Base-by-base conservation (phyloP, 306 rosid species). In the Heteromeles arbutifolia region DNA sequence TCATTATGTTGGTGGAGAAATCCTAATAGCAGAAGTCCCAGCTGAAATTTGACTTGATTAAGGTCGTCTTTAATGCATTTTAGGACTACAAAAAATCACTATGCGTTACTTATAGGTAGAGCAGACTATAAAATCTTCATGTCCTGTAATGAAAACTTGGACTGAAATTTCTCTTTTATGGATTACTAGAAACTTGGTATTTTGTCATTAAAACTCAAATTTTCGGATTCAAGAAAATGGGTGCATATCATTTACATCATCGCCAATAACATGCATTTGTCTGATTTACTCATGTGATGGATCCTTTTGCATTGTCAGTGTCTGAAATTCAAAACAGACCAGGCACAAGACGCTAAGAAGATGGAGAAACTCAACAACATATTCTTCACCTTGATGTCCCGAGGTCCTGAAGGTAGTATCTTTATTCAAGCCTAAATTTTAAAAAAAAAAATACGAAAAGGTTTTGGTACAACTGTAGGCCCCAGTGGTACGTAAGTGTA, bases 261-360 rank as follows among this genome's bases (percentile, higher is more conserved):
- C n/a, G 8, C 25, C 24, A 12, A 14, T 62, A 64, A 11, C 45
- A 14, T 29, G 32, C 10, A 3, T 37, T 4, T 65, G 4, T 26
- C 17, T 32, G 4, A 28, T 66, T 58, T 77, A 78, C 77, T 84
- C 21, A 61, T 75, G 62, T 45, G 21, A 75, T 77, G 56, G 76
- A 74, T 83, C 72, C 48, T 67, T 58, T 59, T 76, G 45, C 29
- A 25, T 84, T 87, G 22, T 75, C 84, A 95, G 93, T 92, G 97
- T 86, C 90, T 92, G 82, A 92, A 95, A 85, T 92, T 84, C 79
- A 92, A 95, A 89, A 92, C 97, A 28, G 97, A 92, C 71, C 99
- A 92, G 81, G 88, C 96, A n/a, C 99, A 92, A 78, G 97, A 95
- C 45, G 97, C 91, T 34, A 90, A 86, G 86, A 92, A 90, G 87